phyloP scores from a whole-genome alignment of 192 early-diverging fungal genomes.

The Gigaspora rosea region DNA sequence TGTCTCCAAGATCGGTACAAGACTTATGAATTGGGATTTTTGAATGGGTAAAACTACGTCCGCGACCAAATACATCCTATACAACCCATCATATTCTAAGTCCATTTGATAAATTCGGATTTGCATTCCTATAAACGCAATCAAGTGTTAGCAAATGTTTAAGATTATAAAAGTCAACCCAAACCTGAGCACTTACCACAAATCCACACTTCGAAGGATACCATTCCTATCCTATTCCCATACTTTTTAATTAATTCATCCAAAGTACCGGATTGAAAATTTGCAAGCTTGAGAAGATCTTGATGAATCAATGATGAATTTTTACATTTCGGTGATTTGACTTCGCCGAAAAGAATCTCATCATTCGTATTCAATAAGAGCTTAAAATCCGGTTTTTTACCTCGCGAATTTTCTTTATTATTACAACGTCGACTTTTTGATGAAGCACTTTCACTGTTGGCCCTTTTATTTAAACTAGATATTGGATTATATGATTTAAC shows the following conservation, averaged over 20 bases:
- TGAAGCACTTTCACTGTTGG: too few species aligned
- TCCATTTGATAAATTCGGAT: neutral
- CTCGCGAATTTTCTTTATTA: neutral
- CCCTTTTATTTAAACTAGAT: too few species aligned
- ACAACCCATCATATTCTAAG: neutral
- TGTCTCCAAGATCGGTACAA: neutral
- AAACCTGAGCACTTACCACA: neutral
- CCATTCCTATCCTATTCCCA: neutral
- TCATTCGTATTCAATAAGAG: neutral
- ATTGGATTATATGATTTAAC: too few species aligned
- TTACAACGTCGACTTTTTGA: neutral
- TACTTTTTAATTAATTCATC: constrained; percentile 1
- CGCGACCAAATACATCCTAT: neutral
- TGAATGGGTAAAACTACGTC: neutral
- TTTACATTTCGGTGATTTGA: neutral
- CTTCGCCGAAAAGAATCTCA: neutral
- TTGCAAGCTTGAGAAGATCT: neutral
- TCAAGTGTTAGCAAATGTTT: neutral
- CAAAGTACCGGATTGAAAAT: neutral
- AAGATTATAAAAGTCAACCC: neutral
- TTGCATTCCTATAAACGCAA: neutral
- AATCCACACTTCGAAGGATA: neutral
- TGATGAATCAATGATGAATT: neutral
- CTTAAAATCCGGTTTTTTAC: neutral
- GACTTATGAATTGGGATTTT: neutral